Percentiles rank a stretch among this genome's conserved stretches.
phyloP scores from a whole-genome alignment of 1,284 basidiomycete species.

The Leccinum pachyderme region DNA sequence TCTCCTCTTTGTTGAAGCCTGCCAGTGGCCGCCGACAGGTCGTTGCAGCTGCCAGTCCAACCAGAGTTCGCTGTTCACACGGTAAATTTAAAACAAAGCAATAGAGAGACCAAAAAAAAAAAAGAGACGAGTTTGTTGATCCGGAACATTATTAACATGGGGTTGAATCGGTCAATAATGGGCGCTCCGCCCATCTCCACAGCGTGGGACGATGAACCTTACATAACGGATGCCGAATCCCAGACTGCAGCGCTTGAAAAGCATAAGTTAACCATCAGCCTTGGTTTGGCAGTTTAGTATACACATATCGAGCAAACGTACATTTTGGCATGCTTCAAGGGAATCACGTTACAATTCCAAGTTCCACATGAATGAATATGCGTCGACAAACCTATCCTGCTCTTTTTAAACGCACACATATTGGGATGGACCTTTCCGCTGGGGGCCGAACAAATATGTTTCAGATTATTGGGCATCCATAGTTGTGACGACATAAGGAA shows the following conservation, averaged over 20 bases:
- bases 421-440: not conserved
- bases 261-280: not conserved
- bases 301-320: not conserved
- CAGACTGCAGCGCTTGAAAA: not conserved
- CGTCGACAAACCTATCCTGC: not conserved
- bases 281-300: not conserved
- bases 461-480: not conserved
- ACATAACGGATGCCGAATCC: not conserved
- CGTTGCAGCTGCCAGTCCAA: not conserved
- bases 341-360: not conserved
- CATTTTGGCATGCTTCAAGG: no score
- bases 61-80: not conserved
- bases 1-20: no score
- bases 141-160: not conserved
- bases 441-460: not conserved
- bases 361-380: not conserved
- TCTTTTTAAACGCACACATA: not conserved
- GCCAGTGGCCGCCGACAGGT: no score
- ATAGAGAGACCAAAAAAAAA: not conserved
- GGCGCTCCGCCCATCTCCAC: not conserved
- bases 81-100: not conserved
- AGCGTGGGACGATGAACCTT: not conserved
- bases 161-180: not conserved
- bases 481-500: not conserved
- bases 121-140: not conserved